phyloP scores from a whole-genome alignment of 768 basidiomycete species.

The Collybia nuda region DNA sequence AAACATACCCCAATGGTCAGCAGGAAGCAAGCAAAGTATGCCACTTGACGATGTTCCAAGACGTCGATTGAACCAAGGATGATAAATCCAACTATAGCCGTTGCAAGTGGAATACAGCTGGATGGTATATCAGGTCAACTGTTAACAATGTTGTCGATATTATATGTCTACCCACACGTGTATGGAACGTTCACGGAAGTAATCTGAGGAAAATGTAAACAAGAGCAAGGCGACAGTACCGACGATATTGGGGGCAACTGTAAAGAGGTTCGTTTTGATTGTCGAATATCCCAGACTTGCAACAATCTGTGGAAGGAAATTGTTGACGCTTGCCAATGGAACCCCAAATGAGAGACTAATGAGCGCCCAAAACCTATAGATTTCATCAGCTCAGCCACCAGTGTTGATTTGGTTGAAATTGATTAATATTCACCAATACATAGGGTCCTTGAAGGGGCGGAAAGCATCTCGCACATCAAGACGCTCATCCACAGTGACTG shows the following conservation, averaged over 20 bases:
- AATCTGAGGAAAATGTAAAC: slow-evolving; percentile 51
- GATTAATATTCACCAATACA: slow-evolving; percentile 35
- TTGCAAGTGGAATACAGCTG: slow-evolving; percentile 41
- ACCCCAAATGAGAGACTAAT: slow-evolving; percentile 48
- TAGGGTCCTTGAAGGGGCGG: slow-evolving; percentile 38
- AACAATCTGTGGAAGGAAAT: slow-evolving; percentile 51
- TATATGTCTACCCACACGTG: slow-evolving; percentile 33
- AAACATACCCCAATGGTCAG: slow-evolving; percentile 45
- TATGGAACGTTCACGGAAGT: slow-evolving; percentile 50
- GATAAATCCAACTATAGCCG: slow-evolving; percentile 39
- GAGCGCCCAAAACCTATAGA: slow-evolving; percentile 40
- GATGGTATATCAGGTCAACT: neutral
- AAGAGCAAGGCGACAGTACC: slow-evolving; percentile 44
- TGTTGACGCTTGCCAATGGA: slow-evolving; percentile 51
- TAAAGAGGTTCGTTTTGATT: slow-evolving; percentile 51
- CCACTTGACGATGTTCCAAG: slow-evolving; percentile 35
- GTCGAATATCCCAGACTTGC: slow-evolving; percentile 44
- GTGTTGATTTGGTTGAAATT: neutral
- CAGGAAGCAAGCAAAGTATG: slow-evolving; percentile 58
- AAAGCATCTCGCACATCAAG: slow-evolving; percentile 43
- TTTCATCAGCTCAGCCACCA: neutral
- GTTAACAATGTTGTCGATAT: no score
- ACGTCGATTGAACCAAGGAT: slow-evolving; percentile 46
- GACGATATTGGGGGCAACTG: slow-evolving; percentile 51
- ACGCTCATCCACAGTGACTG: slow-evolving; percentile 39